A percentile compares a stretch with the other conserved stretches of the same genome.
phyloP scores from a whole-genome alignment of 2,329 filamentous ascomycete species.

The Basipetospora chlamydospora region DNA sequence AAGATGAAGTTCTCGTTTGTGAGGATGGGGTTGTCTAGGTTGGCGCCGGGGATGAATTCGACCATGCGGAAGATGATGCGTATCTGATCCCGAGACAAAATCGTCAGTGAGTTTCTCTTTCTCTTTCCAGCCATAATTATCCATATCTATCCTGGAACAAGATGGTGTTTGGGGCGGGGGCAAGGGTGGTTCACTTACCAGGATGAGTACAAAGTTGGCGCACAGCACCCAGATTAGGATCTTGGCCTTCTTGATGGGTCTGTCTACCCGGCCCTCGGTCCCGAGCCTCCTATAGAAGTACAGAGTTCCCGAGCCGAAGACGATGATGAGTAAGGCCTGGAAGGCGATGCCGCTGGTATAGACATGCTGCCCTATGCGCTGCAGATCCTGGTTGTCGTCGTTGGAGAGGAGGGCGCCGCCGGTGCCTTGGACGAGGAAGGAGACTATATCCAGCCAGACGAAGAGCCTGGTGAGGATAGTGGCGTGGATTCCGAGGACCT shows the following conservation, averaged over 20 bases:
- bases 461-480: conserved; percentile 27
- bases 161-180: too few relatives aligned
- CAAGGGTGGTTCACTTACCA: too few relatives aligned
- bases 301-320: conserved; percentile 20
- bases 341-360: conserved; percentile 24
- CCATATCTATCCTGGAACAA: too few relatives aligned
- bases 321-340: conserved; percentile 22
- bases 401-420: conserved; percentile 23
- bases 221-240: conserved; percentile 20
- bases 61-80: conserved; percentile 46
- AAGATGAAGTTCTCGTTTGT: conserved; percentile 37
- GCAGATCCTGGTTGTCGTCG: conserved; percentile 11
- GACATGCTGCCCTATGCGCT: conserved; percentile 21
- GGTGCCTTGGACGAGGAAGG: conserved; percentile 28
- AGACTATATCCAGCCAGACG: conserved; percentile 30
- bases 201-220: conserved; percentile 19
- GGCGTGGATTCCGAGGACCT: conserved; percentile 19
- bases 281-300: conserved; percentile 19
- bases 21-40: conserved; percentile 26
- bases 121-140: not conserved
- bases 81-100: too few relatives aligned
- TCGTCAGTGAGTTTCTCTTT: not conserved
- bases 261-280: conserved; percentile 9
- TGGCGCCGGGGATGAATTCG: conserved; percentile 36
- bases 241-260: conserved; percentile 16